Percentiles rank a stretch among this genome's conserved stretches.
These are phyloP conservation scores for Casuarina equisetifolia DNA, from an alignment of 306 rosid species.

Conservation along the genomic window DNA sequence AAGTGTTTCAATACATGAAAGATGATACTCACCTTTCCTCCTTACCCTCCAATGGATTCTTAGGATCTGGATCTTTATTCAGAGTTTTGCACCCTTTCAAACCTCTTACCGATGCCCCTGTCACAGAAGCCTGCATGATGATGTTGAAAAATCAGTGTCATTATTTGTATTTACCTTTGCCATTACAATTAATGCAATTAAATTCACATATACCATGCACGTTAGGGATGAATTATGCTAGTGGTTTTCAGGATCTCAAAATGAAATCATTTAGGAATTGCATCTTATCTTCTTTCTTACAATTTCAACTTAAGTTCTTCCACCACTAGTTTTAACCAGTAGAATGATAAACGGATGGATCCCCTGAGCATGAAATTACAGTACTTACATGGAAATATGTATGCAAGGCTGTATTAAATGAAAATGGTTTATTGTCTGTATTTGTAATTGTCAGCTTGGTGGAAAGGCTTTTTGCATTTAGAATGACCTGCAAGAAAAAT, in stretches of 20 bases:
- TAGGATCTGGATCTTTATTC: conserved; percentile 88
- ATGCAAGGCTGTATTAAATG: conserved; percentile 85
- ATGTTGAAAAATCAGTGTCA: conserved; percentile 24
- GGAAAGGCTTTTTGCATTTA: conserved; percentile 64
- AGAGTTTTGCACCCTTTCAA: conserved; percentile 80
- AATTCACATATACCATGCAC: conserved; percentile 2
- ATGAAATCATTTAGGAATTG: neutral
- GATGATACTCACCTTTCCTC: conserved; percentile 73
- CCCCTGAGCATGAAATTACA: conserved; percentile 14
- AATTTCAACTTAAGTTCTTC: neutral
- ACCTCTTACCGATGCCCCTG: conserved; percentile 74
- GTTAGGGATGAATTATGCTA: neutral
- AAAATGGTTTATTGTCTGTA: conserved; percentile 77
- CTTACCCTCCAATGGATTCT: conserved; percentile 75
- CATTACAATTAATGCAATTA: conserved; percentile 14
- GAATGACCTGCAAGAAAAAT: conserved; percentile 54
- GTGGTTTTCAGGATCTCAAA: neutral
- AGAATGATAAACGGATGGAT: neutral
- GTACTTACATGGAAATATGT: conserved; percentile 79
- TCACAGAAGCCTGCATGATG: conserved; percentile 70
- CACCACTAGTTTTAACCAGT: conserved; percentile 2
- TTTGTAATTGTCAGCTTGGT: conserved; percentile 74
- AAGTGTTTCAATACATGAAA: conserved; percentile 13
- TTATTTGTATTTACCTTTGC: conserved; percentile 13
- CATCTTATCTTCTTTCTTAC: conserved; percentile 2